Evolutionary conservation across 108 stramenopile species (phyloP).

Genomic region (Pelagomonas calceolata): DNA sequence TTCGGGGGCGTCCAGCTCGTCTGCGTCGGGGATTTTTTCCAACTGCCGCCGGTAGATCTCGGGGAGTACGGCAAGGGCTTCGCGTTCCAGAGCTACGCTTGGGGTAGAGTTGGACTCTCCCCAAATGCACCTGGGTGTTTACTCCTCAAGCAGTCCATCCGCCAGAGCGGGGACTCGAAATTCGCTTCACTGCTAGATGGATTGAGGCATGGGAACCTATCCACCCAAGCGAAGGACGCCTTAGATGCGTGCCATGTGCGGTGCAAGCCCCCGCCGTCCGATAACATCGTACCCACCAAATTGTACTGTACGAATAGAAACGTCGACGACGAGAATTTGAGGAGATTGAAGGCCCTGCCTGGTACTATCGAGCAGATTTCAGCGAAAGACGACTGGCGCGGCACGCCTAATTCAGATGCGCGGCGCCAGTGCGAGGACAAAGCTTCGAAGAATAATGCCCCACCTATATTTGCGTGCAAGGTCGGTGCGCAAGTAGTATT

Average conservation of each 20-base stretch:
- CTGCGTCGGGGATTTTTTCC: slow-evolving; percentile 61
- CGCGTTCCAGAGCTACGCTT: slow-evolving; percentile 41
- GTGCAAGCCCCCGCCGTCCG: slow-evolving; percentile 8
- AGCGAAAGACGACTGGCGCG: slow-evolving; percentile 22
- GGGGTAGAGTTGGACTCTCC: slow-evolving; percentile 18
- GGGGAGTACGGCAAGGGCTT: slow-evolving; percentile 26
- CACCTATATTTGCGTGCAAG: slow-evolving; percentile 27
- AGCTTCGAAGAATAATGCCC: slow-evolving; percentile 14
- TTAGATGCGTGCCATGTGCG: slow-evolving; percentile 21
- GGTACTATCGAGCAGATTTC: slow-evolving; percentile 2
- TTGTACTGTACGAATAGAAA: slow-evolving; percentile 53
- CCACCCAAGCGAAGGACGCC: slow-evolving; percentile 5
- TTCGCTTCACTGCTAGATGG: slow-evolving; percentile 50
- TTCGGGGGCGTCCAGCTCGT: slow-evolving; percentile 66
- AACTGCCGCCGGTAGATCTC: slow-evolving; percentile 55
- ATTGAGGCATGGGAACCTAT: slow-evolving; percentile 34
- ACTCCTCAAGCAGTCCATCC: slow-evolving; percentile 38
- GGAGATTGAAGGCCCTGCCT: slow-evolving; percentile 28
- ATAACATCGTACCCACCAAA: slow-evolving; percentile 49
- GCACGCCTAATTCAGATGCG: slow-evolving; percentile 1
- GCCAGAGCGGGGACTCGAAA: slow-evolving; percentile 38
- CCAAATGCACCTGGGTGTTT: slow-evolving; percentile 20
- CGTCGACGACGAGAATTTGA: slow-evolving; percentile 46
- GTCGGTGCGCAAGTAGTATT: slow-evolving; percentile 41
- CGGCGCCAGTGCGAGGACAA: not conserved